Base-by-base conservation (phyloP, 352 stramenopile genomes). In the Phytophthora fragariae region DNA sequence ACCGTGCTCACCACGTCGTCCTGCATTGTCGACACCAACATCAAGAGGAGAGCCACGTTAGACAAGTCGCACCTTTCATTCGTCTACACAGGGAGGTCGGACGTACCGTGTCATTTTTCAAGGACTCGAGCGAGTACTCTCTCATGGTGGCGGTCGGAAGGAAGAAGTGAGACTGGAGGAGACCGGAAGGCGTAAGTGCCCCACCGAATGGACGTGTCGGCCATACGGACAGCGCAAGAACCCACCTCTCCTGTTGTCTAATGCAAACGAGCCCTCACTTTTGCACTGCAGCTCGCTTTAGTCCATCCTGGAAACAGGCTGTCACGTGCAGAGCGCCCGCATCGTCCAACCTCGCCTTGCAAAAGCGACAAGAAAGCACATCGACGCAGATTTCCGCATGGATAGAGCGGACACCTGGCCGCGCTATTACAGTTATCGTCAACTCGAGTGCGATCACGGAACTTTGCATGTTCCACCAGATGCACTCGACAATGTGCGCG, bases 131-230 rank as follows among this genome's bases (percentile, higher is more conserved):
- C 39, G 73, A 80, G n/a, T 70, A 80, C 56, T 77, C 58, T 47
- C 57, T 68, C 73, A 80, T 80, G 35, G 47, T 75, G 4, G 27
- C 33, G 12, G 44, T 66, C 33, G 50, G 50, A 71, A 65, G 50
- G 69, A 53, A 80, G 64, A 77, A 77, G 59, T 39, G 60, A 68
- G 69, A 80, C 69, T 80, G 73, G 24, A 52, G 27, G 54, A 60
- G 62, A 35, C 47, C 10, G 37, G 24, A 31, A 53, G 46, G 24
- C 14, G 64, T 50, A 7, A 66, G 52, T 71, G 33, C 72, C 62
- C 24, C 72, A 72, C 62, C 67, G 57, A 75, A 79, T 66, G 60
- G 17, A 70, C n/a, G 19, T 47, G 5, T 62, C 57, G 57, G 62
- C 50, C 53, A 35, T 29, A 54, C 62, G 60, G 31, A 72, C 65